Evolutionary conservation across 352 stramenopile genomes (phyloP).

Genomic region (Halophytophthora batemanensis): DNA sequence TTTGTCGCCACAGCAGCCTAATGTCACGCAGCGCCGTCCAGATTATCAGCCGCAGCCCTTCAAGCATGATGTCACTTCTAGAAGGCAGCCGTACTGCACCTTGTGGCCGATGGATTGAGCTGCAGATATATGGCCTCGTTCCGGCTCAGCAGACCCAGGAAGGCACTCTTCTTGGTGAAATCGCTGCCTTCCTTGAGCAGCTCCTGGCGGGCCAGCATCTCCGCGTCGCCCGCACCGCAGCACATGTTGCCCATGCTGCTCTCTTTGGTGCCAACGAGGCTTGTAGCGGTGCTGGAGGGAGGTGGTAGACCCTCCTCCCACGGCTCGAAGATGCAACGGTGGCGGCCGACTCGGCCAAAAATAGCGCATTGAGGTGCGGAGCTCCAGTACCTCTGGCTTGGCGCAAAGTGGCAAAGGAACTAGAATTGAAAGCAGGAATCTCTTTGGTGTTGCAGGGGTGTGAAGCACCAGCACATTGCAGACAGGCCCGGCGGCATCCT

Average conservation of each 20-base stretch:
- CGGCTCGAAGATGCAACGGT: neutral
- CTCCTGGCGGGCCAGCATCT: slow-evolving; percentile 59
- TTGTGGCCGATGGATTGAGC: slow-evolving; percentile 44
- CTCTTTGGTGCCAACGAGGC: no score
- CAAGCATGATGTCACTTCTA: neutral
- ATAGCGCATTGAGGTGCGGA: no score
- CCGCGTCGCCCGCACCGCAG: slow-evolving; percentile 48
- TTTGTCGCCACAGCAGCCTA: slow-evolving; percentile 47
- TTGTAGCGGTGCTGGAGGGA: no score
- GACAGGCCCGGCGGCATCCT: no score
- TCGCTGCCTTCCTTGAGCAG: slow-evolving; percentile 63
- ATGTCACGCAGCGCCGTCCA: neutral
- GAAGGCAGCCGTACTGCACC: slow-evolving; percentile 14
- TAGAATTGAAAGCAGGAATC: no score
- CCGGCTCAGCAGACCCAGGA: slow-evolving; percentile 58
- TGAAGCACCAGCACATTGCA: no score
- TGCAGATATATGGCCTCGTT: slow-evolving; percentile 58
- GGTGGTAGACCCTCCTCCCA: neutral
- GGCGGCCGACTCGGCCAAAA: no score
- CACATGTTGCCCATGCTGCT: slow-evolving; percentile 64
- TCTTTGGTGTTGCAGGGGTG: no score
- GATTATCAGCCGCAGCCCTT: neutral
- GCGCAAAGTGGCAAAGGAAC: no score
- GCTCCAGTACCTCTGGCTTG: no score
- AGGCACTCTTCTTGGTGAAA: slow-evolving; percentile 70